Evolutionary conservation across 2,329 filamentous ascomycete genomes (phyloP), one percentile per base, ranked within the genome.

Genomic region (Fusarium haematococcum): DNA sequence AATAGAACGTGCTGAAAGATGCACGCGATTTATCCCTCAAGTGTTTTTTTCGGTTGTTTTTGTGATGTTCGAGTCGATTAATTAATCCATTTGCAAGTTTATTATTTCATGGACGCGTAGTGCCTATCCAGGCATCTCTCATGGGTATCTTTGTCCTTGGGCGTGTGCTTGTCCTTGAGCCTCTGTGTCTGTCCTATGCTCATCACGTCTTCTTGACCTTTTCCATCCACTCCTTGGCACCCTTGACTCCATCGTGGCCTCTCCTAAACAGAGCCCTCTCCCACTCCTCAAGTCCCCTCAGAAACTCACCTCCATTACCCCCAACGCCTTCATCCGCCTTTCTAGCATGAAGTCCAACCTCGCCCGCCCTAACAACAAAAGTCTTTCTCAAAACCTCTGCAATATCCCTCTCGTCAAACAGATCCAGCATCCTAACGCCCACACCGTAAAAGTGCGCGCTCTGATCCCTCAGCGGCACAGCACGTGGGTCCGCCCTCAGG

Each of bases 391-490:
- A 82, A 23, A 97, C 91, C 73, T 94, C 89, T 65, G 95, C 94
- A 65, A 98, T 91, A 69, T 91, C 90, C 52, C 82, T 81, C 82
- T 98, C 95, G 67, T 98, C 95, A 71, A 98, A 97, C 1, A 99
- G 84, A 68, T 98, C 95, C 70, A 98, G 86, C 83, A 98, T 95
- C 61, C 94, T 90, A 52, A 94, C 92, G 5, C 94, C 95, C 5
- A 98, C 88, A 27, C 91, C 92, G 84, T 98, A 98, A 78, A 98
- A 98, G 82, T 98, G 93, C 39, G 93, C 91, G 70, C 94, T 94
- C 81, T 97, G 91, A 65, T 94, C 91, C 59, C 96, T 91, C 48
- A 99, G 83, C 65, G 97, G 92, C 2, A 99, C 94, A 13, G 93
- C 93, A 64, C 93, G 92, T 0, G 97, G 93, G 80, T 98, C 95